Evolutionary conservation across 148 eudicot species (phyloP).

Genomic region (Rhododendron henanense): DNA sequence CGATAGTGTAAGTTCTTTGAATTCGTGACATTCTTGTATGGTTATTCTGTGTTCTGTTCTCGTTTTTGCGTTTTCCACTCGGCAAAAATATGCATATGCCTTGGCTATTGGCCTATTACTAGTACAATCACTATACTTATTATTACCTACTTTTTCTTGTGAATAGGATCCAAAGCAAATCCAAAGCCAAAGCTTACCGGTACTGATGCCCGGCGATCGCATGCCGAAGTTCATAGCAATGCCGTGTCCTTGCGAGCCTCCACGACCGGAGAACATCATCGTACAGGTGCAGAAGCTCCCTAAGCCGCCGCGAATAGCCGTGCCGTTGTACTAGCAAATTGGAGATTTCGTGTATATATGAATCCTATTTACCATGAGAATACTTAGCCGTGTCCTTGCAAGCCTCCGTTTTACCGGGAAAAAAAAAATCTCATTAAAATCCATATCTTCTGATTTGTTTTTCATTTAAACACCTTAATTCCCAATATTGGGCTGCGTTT

Average conservation of each 20-base stretch:
- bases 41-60: neutral
- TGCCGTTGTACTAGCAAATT: constrained; percentile 30
- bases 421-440: too few relatives aligned
- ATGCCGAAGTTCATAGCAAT: constrained; percentile 66
- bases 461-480: too few relatives aligned
- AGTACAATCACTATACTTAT: neutral
- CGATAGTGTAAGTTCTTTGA: too few relatives aligned
- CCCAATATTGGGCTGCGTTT: too few relatives aligned
- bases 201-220: constrained; percentile 73
- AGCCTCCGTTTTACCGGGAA: too few relatives aligned
- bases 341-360: neutral
- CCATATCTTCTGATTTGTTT: too few relatives aligned
- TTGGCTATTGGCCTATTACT: neutral
- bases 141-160: neutral
- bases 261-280: constrained; percentile 19
- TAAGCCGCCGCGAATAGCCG: constrained; percentile 46
- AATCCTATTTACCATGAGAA: too few relatives aligned
- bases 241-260: constrained; percentile 75
- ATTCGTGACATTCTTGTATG: neutral
- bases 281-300: constrained; percentile 32
- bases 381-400: too few relatives aligned
- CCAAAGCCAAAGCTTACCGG: constrained; percentile 41
- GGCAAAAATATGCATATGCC: too few relatives aligned
- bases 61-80: neutral
- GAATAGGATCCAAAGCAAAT: constrained; percentile 18